Base-by-base conservation (phyloP, 1,284 basidiomycete species). In the Sporisorium reilianum region DNA sequence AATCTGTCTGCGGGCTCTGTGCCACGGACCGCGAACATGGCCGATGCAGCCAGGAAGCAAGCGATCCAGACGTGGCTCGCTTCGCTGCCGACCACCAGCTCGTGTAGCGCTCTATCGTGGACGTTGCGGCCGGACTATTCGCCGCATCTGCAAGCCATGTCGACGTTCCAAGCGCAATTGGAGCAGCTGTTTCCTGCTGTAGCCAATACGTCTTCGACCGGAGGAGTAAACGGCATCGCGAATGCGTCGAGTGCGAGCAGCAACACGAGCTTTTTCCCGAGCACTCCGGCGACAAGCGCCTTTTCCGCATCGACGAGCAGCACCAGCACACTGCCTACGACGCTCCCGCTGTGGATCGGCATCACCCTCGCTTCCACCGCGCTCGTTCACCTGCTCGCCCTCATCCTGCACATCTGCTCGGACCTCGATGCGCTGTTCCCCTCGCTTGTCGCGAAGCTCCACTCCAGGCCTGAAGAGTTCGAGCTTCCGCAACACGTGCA, bases 301-400 rank as follows among this genome's bases (percentile, higher is more conserved):
- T 18, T 44, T 5, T 16, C 28, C 0, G 28, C 48, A 11, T 6
- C 41, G 2, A 2, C 26, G 3, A 22, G 3, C 2, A 46, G 2
- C 1, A n/a, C n/a, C 10, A 44, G 22, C 8, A 36, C 46, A 5
- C 23, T 57, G 2, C 57, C 67, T 11, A 34, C 48, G 14, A 25
- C 28, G 0, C 42, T 70, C 26, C 61, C 67, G 18, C 25, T 64
- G 11, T 70, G 67, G 67, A 70, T 64, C 32, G 67, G 57, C 6
- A 20, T 64, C 12, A 46, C 46, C 1, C 2, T 70, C 0, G 61
- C 38, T 2, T 22, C 53, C 30, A 28, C 42, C 1, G 28, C 22
- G 2, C 23, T 70, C 2, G 61, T 70, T 1, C 56, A 70, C n/a
- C 18, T 60, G 5, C 1, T 64, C 7, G 52, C 67, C 11, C 6